Evolutionary conservation across 106 monocot genomes (phyloP).

Genomic region (Triglochin maritima): DNA sequence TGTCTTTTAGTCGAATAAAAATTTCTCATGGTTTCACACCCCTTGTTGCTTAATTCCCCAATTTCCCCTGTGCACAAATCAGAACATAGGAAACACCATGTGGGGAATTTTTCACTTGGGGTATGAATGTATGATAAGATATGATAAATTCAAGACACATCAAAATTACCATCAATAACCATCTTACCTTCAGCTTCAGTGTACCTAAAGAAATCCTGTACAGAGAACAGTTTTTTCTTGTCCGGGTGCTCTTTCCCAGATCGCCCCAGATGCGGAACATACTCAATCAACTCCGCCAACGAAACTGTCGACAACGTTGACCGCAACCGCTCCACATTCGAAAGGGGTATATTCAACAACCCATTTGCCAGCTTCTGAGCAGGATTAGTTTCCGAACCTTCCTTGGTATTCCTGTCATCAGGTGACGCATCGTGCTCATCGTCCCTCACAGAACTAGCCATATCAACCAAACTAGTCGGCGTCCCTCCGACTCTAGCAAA

Average conservation of each 20-base stretch:
- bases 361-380: slow-evolving; percentile 20
- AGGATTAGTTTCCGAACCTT: slow-evolving; percentile 10
- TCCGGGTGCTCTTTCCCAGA: slow-evolving; percentile 31
- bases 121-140: no score
- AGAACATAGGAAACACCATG: no score
- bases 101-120: no score
- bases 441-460: slow-evolving; percentile 13
- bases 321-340: slow-evolving; percentile 25
- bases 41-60: no score
- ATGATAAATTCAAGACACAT: no score
- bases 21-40: no score
- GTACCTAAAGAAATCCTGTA: slow-evolving; percentile 45
- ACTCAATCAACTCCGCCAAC: slow-evolving; percentile 25
- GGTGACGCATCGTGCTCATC: neutral
- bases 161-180: neutral
- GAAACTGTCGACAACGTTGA: slow-evolving; percentile 26
- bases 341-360: slow-evolving; percentile 25
- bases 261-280: slow-evolving; percentile 23
- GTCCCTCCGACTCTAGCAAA: slow-evolving; percentile 31
- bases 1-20: no score
- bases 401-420: neutral
- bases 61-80: no score
- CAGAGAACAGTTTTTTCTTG: slow-evolving; percentile 47
- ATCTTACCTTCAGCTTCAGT: slow-evolving; percentile 40
- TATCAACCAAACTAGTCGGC: slow-evolving; percentile 14